Evolutionary conservation across 495 filamentous ascomycete genomes (phyloP), one percentile per base, ranked within the genome.

Genomic region (Acidiella bohemica): DNA sequence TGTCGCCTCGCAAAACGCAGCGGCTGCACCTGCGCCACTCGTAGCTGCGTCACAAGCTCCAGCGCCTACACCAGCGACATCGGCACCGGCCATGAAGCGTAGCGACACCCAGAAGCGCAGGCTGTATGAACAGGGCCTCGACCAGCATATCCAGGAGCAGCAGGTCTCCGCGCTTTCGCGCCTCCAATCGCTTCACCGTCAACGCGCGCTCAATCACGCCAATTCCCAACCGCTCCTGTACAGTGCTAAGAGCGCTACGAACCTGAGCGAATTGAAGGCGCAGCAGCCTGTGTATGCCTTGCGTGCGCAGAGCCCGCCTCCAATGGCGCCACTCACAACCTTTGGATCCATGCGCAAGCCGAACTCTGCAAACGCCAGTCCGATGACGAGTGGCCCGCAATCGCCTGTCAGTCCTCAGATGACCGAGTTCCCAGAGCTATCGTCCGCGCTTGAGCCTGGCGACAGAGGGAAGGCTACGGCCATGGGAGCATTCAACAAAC

Each of bases 381-480:
- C 50, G 58, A 63, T 47, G 55, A 59, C 32, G 62, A 63, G 38
- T 65, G 66, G 41, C 63, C 71, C 26, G 57, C 62, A 39, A 54
- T 62, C 66, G 2, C 78, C 80, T 26, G 80, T 82, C 2, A 55
- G 83, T 17, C 88, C 83, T 55, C 75, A 83, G 0, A 67, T 73
- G 8, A 84, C 77, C 53, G 80, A 86, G 41, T 64, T 67, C 14
- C 49, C 63, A 0, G 59, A 78, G 11, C 57, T 74, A 34, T 60
- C 66, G 1, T 59, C 60, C 7, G 62, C 81, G 11, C 66, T 88
- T 8, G 75, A 82, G 43, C 79, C 83, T 0, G 78, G 77, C 45
- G 85, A 93, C 47, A 63, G 72, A 28, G 84, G 83, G 14, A 92
- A 92, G 58, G 83, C 86, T 10, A 92, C 86, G 0, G 83, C 83